Conservation (phyloP, 768 basidiomycete species). For the Kwoniella sp. region DNA sequence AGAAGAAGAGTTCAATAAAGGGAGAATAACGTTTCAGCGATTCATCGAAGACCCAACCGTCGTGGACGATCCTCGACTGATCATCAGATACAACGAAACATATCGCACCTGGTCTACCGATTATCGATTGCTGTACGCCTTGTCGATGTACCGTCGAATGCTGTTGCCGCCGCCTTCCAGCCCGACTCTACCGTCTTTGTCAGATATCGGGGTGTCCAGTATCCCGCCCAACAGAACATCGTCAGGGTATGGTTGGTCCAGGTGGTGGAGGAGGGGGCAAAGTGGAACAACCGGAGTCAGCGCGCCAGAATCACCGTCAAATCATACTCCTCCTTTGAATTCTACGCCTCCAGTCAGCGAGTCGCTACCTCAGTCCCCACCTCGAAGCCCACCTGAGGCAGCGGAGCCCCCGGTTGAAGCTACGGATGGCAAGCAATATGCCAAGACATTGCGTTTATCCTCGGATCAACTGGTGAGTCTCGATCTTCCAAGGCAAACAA, state of each 20-base stretch:
- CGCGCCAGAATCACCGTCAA: slow-evolving; percentile 11
- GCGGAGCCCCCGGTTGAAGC: not conserved
- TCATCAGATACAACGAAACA: slow-evolving; percentile 74
- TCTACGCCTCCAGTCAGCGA: not conserved
- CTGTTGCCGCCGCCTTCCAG: slow-evolving; percentile 45
- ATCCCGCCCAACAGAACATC: slow-evolving; percentile 13
- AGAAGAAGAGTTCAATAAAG: slow-evolving; percentile 65
- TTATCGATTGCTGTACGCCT: slow-evolving; percentile 73
- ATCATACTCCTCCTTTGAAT: slow-evolving; percentile 5
- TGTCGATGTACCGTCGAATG: slow-evolving; percentile 68
- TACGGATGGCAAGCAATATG: slow-evolving; percentile 64
- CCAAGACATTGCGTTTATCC: slow-evolving; percentile 87
- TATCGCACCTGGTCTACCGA: slow-evolving; percentile 73
- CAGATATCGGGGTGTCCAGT: slow-evolving; percentile 20
- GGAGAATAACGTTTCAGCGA: slow-evolving; percentile 66
- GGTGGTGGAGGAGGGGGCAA: slow-evolving; percentile 54
- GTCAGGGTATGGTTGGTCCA: slow-evolving; percentile 54
- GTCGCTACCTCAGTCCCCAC: not conserved
- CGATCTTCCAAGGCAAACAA: not conserved
- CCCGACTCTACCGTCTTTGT: slow-evolving; percentile 15
- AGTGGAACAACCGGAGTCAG: slow-evolving; percentile 21
- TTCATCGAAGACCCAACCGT: slow-evolving; percentile 70
- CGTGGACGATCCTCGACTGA: slow-evolving; percentile 67
- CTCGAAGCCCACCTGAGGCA: not conserved
- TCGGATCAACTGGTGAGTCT: slow-evolving; percentile 84